Conservation (phyloP, 305 asterid genomes). For the Fraxinus ornus region DNA sequence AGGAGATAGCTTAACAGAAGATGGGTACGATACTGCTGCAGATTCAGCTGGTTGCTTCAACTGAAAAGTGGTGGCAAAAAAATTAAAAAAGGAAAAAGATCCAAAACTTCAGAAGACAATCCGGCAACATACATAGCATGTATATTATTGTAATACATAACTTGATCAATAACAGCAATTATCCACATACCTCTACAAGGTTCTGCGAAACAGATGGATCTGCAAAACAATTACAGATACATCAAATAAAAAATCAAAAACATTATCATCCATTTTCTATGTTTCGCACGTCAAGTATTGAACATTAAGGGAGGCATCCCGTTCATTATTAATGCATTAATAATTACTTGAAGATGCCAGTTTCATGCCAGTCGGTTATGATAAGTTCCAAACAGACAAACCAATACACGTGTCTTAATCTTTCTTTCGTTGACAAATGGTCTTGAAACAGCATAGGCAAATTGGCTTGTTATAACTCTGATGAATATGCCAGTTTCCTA, state of each 20-base stretch:
- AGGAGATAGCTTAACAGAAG: constrained; percentile 70
- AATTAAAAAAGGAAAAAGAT: not conserved
- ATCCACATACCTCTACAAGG: constrained; percentile 45
- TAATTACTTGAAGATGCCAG: not conserved
- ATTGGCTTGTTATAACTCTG: not conserved
- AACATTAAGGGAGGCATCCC: not conserved
- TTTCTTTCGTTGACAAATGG: not conserved
- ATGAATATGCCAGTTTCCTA: constrained; percentile 1
- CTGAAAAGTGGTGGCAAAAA: constrained; percentile 33
- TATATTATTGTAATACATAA: constrained; percentile 14
- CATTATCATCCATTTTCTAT: not conserved
- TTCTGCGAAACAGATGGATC: constrained; percentile 42
- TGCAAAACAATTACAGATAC: constrained; percentile 28
- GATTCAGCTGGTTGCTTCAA: constrained; percentile 60
- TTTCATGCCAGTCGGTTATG: not conserved
- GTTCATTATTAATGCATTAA: constrained; percentile 3
- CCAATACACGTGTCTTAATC: not conserved
- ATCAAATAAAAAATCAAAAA: not conserved
- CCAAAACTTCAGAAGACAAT: not conserved
- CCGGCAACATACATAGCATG: constrained; percentile 12
- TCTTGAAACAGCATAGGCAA: not conserved
- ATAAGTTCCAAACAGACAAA: not conserved
- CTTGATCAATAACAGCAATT: constrained; percentile 12
- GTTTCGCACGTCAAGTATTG: not conserved
- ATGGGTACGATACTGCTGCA: constrained; percentile 54